phyloP scores from a whole-genome alignment of 2,329 filamentous ascomycete species.

The Alternaria tenuissima region DNA sequence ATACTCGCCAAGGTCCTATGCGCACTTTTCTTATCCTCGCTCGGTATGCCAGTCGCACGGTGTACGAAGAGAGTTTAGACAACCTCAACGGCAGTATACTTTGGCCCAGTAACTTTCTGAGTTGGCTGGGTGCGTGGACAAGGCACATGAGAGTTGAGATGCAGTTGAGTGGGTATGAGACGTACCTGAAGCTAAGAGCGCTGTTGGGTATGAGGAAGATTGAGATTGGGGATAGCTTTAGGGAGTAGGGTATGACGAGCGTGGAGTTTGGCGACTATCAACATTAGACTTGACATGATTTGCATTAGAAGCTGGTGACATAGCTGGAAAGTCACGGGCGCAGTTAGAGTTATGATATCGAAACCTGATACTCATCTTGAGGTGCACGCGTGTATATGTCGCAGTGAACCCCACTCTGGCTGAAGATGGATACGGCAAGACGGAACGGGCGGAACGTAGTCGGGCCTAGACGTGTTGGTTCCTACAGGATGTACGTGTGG shows the following conservation, averaged over 20 bases:
- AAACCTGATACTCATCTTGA: neutral
- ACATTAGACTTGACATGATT: slow-evolving; percentile 4
- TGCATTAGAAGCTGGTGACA: neutral
- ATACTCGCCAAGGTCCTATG: slow-evolving; percentile 71
- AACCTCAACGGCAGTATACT: slow-evolving; percentile 58
- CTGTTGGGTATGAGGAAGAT: slow-evolving; percentile 56
- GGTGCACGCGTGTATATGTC: neutral
- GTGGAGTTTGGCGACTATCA: neutral
- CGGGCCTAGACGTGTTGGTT: neutral
- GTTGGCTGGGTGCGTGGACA: slow-evolving; percentile 61
- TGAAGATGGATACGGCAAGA: neutral
- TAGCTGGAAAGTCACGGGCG: neutral
- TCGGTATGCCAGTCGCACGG: slow-evolving; percentile 67
- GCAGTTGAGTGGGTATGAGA: slow-evolving; percentile 67
- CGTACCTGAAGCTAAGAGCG: slow-evolving; percentile 61
- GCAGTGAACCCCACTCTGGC: neutral
- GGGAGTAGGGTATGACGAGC: slow-evolving; percentile 16
- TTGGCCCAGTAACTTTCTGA: slow-evolving; percentile 61
- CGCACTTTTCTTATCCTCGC: slow-evolving; percentile 71
- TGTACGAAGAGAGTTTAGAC: slow-evolving; percentile 69
- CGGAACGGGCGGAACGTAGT: slow-evolving; percentile 8
- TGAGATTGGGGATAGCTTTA: slow-evolving; percentile 26
- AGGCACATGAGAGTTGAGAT: slow-evolving; percentile 64
- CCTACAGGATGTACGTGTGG: neutral
- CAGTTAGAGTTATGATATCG: neutral